A percentile compares a stretch with the other conserved stretches of the same genome.
Conservation (phyloP, 2,329 filamentous ascomycete species). For the Curvularia sp. region DNA sequence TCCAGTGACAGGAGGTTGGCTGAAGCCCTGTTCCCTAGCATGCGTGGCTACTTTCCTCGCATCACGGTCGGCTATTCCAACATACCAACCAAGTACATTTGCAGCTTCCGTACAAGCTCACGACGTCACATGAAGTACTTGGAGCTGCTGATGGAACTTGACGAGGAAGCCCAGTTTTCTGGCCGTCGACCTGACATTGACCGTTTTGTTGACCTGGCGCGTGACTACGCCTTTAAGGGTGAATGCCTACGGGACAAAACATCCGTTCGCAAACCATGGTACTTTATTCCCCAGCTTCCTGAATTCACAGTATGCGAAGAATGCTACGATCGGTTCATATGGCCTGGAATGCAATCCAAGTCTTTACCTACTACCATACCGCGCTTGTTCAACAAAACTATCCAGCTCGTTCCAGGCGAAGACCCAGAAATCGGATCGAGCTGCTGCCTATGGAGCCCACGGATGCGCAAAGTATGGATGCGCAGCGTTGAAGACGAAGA, state of each 20-base stretch:
- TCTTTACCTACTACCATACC: conserved; percentile 53
- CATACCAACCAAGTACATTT: conserved; percentile 60
- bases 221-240: conserved; percentile 49
- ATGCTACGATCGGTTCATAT: conserved; percentile 83
- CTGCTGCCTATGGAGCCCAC: conserved; percentile 81
- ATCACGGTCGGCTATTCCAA: conserved; percentile 41
- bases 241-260: conserved; percentile 73
- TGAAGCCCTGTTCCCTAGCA: conserved; percentile 74
- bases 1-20: conserved; percentile 74
- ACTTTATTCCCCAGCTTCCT: conserved; percentile 76
- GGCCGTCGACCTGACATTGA: conserved; percentile 60
- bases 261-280: conserved; percentile 71
- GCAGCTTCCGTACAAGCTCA: conserved; percentile 71
- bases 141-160: conserved; percentile 62
- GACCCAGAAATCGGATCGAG: conserved; percentile 53
- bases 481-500: conserved; percentile 72
- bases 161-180: conserved; percentile 51
- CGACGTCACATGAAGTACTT: conserved; percentile 65
- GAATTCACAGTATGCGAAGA: conserved; percentile 85
- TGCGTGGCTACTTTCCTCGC: conserved; percentile 69
- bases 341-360: conserved; percentile 63
- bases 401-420: conserved; percentile 62
- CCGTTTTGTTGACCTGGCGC: conserved; percentile 69
- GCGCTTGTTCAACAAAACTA: conserved; percentile 58
- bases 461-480: conserved; percentile 78